Conservation (phyloP, 176 grass and related monocot genomes). For the Zea luxurians region DNA sequence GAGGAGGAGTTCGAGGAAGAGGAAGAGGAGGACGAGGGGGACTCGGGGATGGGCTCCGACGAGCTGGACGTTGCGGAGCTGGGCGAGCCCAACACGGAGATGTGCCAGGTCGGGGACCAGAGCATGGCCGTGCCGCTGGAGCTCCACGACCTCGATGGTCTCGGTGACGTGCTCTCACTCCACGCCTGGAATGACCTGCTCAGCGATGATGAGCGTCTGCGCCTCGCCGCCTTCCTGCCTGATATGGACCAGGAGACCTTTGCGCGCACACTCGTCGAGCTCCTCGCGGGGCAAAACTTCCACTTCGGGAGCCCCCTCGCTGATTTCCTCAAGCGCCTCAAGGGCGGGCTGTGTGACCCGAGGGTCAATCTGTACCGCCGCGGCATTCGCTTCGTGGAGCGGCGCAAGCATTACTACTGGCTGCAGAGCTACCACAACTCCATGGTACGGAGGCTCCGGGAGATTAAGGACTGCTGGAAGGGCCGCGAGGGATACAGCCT, state of each 20-base stretch:
- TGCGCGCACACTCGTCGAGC: slow-evolving; percentile 61
- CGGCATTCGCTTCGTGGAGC: slow-evolving; percentile 53
- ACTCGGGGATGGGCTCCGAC: slow-evolving; percentile 76
- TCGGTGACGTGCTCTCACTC: slow-evolving; percentile 55
- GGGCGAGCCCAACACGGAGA: slow-evolving; percentile 47
- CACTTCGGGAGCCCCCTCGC: slow-evolving; percentile 76
- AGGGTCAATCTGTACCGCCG: slow-evolving; percentile 64
- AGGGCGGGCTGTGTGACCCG: slow-evolving; percentile 76
- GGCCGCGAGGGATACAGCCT: slow-evolving; percentile 52
- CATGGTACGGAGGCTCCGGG: slow-evolving; percentile 57
- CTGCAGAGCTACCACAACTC: slow-evolving; percentile 81
- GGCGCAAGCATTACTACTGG: slow-evolving; percentile 68
- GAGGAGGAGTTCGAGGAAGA: slow-evolving; percentile 25
- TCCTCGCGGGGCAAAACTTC: slow-evolving; percentile 67
- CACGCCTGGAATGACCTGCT: slow-evolving; percentile 79
- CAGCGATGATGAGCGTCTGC: slow-evolving; percentile 63
- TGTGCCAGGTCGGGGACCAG: slow-evolving; percentile 77
- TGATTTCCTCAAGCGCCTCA: slow-evolving; percentile 51
- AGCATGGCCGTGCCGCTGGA: slow-evolving; percentile 55
- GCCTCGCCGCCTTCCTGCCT: slow-evolving; percentile 60
- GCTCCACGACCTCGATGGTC: slow-evolving; percentile 52
- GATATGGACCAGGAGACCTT: slow-evolving; percentile 88
- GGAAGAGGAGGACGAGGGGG: slow-evolving; percentile 49
- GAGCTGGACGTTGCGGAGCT: slow-evolving; percentile 58
- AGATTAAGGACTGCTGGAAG: slow-evolving; percentile 78